A percentile compares a stretch with the other conserved stretches of the same genome.
Evolutionary conservation across 2,329 filamentous ascomycete genomes (phyloP).

Genomic region (Cercospora zeina): DNA sequence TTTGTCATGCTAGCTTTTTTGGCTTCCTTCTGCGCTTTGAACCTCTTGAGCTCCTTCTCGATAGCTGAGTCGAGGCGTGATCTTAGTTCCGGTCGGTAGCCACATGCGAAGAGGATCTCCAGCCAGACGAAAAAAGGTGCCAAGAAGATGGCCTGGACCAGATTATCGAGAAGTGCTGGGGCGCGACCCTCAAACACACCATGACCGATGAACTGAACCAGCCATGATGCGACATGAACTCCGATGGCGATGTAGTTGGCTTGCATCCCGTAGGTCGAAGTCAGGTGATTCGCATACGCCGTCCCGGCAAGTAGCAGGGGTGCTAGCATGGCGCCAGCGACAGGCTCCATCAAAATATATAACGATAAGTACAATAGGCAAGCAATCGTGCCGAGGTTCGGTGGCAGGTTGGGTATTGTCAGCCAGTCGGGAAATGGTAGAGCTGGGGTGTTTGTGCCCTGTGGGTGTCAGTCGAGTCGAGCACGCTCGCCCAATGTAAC

Average conservation of each 20-base stretch:
- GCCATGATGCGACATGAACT: slow-evolving; percentile 74
- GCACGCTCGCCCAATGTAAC: slow-evolving; percentile 34
- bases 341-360: slow-evolving; percentile 90
- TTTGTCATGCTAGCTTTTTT: slow-evolving; percentile 34
- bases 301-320: slow-evolving; percentile 74
- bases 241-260: slow-evolving; percentile 67
- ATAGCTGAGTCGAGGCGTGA: slow-evolving; percentile 75
- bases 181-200: slow-evolving; percentile 84
- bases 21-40: slow-evolving; percentile 60
- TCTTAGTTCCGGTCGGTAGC: slow-evolving; percentile 87
- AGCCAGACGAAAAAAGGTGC: slow-evolving; percentile 98
- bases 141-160: slow-evolving; percentile 86
- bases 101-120: slow-evolving; percentile 84
- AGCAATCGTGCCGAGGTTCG: slow-evolving; percentile 60
- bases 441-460: slow-evolving; percentile 60
- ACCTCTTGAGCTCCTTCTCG: slow-evolving; percentile 72
- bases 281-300: slow-evolving; percentile 73
- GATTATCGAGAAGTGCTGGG: slow-evolving; percentile 85
- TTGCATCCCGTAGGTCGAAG: slow-evolving; percentile 60
- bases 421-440: slow-evolving; percentile 57
- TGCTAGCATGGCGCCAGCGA: slow-evolving; percentile 77
- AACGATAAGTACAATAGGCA: slow-evolving; percentile 69
- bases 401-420: slow-evolving; percentile 58
- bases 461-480: neutral
- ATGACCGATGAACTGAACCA: slow-evolving; percentile 88